Evolutionary conservation across 1,284 basidiomycete genomes (phyloP).

Genomic region (Moesziomyces globuligerus): DNA sequence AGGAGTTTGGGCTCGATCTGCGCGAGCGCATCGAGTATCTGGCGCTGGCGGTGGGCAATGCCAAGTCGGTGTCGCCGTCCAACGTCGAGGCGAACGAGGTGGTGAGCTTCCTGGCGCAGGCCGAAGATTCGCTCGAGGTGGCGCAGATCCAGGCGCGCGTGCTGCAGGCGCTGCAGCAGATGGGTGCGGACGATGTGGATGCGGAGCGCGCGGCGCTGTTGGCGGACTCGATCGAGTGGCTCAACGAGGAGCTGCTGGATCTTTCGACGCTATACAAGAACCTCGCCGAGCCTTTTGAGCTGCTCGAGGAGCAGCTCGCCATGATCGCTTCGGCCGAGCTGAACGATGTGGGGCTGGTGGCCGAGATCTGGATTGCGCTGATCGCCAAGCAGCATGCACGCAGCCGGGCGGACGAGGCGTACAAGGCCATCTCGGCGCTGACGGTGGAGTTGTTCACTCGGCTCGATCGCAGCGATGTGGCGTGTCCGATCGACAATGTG

Average conservation of each 20-base stretch:
- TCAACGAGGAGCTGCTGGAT: constrained; percentile 70
- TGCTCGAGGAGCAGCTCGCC: constrained; percentile 85
- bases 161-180: constrained; percentile 68
- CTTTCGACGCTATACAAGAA: constrained; percentile 79
- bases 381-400: constrained; percentile 77
- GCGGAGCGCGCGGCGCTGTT: constrained; percentile 74
- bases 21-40: constrained; percentile 64
- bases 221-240: constrained; percentile 63
- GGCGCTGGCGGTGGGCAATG: constrained; percentile 86
- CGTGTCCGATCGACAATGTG: constrained; percentile 62
- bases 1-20: constrained; percentile 72
- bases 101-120: constrained; percentile 90
- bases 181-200: constrained; percentile 52
- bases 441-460: constrained; percentile 49
- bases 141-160: constrained; percentile 92
- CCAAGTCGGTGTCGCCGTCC: constrained; percentile 72
- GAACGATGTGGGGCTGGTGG: constrained; percentile 81
- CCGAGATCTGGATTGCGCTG: constrained; percentile 87
- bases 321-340: constrained; percentile 94
- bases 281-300: constrained; percentile 86
- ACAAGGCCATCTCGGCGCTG: constrained; percentile 41
- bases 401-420: constrained; percentile 31
- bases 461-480: constrained; percentile 50
- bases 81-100: constrained; percentile 76
- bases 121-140: constrained; percentile 96